phyloP scores from a whole-genome alignment of 768 basidiomycete genomes.

The Heimioporus sp. region DNA sequence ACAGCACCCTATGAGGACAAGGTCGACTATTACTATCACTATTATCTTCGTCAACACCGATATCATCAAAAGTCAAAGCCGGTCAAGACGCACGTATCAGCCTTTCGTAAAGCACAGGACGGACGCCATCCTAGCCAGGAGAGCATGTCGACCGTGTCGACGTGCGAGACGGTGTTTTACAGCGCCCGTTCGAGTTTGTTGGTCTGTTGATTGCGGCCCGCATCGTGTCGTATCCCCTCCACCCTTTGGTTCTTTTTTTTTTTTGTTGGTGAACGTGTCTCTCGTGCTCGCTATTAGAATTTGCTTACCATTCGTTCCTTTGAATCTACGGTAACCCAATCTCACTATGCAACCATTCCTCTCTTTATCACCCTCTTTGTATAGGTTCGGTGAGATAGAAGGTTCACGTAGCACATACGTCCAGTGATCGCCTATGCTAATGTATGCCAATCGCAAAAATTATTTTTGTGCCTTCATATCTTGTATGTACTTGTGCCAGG shows the following conservation, averaged over 20 bases:
- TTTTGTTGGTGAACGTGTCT: background rate
- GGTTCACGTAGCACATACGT: too few relatives aligned
- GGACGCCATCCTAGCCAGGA: slow-evolving; percentile 25
- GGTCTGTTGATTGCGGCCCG: background rate
- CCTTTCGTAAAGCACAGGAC: slow-evolving; percentile 9
- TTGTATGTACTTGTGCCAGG: too few relatives aligned
- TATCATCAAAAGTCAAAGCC: background rate
- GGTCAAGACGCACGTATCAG: slow-evolving; percentile 11
- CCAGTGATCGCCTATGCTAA: too few relatives aligned
- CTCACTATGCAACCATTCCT: too few relatives aligned
- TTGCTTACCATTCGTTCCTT: background rate
- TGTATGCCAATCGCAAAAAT: too few relatives aligned
- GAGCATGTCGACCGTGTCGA: slow-evolving; percentile 22
- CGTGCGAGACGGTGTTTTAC: slow-evolving; percentile 26
- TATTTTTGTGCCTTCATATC: too few relatives aligned
- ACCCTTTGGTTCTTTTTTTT: background rate
- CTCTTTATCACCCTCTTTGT: too few relatives aligned
- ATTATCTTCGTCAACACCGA: too few relatives aligned
- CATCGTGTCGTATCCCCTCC: background rate
- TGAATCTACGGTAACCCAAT: too few relatives aligned
- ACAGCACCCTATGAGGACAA: background rate
- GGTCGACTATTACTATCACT: background rate
- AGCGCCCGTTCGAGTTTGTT: slow-evolving; percentile 30
- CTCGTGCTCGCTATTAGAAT: background rate
- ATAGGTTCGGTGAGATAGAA: too few relatives aligned